Evolutionary conservation across 345 rosid genomes (phyloP).

Genomic region (Salix arbutifolia): DNA sequence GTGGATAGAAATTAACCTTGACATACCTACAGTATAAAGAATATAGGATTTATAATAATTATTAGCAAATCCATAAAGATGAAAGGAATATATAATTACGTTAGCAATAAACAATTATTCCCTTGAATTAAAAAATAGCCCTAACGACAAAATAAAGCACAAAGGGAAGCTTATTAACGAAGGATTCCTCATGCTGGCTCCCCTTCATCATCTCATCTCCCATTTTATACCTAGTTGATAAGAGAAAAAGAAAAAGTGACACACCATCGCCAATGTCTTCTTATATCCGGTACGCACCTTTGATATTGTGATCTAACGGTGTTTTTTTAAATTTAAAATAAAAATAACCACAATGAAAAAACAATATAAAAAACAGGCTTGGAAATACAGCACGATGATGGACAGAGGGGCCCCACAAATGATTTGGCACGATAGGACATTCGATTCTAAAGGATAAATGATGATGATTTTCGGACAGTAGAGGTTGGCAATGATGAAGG

Average conservation of each 20-base stretch:
- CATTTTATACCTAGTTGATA: no score
- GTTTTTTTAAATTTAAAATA: no score
- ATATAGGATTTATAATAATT: background rate
- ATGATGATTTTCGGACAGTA: conserved; percentile 11
- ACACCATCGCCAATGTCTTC: no score
- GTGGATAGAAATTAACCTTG: conserved; percentile 20
- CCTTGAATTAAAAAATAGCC: background rate
- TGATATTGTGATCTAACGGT: no score
- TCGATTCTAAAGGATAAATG: conserved; percentile 28
- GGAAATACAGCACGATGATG: background rate
- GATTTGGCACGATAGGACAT: conserved; percentile 43
- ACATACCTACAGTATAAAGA: background rate
- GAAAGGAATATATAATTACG: background rate
- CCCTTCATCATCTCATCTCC: no score
- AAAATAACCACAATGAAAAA: no score
- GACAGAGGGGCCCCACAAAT: conserved; percentile 25
- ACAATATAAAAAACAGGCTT: background rate
- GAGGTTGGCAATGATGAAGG: conserved; percentile 19
- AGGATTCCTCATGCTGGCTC: conserved; percentile 1
- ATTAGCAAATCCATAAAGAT: background rate
- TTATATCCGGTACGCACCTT: no score
- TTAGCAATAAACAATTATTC: conserved; percentile 2
- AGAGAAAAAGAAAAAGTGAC: no score
- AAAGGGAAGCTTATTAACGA: conserved; percentile 14
- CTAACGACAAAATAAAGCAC: background rate